These are phyloP conservation scores for Rhizopogon vinicolor DNA, from an alignment of 768 basidiomycete species.

Conservation along the genomic window DNA sequence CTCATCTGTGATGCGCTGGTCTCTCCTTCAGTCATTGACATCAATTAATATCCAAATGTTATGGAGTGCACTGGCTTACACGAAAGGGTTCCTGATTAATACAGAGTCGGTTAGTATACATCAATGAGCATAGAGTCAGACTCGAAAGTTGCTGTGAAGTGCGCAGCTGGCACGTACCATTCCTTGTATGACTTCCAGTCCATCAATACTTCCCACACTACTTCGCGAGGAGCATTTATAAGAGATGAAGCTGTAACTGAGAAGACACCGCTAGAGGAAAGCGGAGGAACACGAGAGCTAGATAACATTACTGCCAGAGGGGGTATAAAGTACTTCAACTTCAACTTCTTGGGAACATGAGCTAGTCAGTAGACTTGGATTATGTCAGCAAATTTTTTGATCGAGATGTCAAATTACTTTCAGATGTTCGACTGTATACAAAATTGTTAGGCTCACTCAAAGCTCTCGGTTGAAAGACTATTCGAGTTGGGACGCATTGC, in stretches of 20 bases:
- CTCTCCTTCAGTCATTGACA: constrained; percentile 35
- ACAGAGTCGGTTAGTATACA: background rate
- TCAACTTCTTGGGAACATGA: no score
- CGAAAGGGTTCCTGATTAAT: constrained; percentile 59
- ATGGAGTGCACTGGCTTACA: constrained; percentile 34
- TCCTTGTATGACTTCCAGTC: constrained; percentile 59
- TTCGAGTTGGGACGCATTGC: background rate
- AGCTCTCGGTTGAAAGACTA: no score
- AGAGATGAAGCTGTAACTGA: constrained; percentile 37
- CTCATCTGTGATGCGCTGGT: constrained; percentile 41
- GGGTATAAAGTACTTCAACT: no score
- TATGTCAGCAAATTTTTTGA: background rate
- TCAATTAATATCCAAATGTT: constrained; percentile 1
- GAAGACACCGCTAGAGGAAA: constrained; percentile 41
- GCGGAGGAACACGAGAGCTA: constrained; percentile 32
- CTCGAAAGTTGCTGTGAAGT: background rate
- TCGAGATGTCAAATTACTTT: background rate
- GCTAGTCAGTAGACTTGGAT: background rate
- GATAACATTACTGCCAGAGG: background rate
- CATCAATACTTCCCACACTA: constrained; percentile 56
- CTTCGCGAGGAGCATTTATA: constrained; percentile 58
- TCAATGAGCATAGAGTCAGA: background rate
- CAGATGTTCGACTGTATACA: no score
- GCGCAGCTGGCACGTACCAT: constrained; percentile 38
- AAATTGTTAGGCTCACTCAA: no score